Conservation (phyloP, 2,329 filamentous ascomycete genomes). For the Plectosphaerella cucumerina region DNA sequence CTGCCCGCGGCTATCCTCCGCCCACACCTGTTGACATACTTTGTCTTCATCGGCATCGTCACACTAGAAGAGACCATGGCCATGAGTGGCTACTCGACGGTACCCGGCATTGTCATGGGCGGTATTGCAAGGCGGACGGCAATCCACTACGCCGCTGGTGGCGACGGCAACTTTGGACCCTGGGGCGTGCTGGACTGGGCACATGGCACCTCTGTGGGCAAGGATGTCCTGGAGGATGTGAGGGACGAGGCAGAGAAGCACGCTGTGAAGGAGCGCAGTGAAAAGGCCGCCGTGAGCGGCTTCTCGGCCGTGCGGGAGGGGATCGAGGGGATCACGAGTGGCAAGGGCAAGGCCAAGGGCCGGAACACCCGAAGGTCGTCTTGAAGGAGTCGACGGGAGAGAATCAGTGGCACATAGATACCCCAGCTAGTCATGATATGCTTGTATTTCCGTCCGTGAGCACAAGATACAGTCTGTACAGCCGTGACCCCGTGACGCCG, state of each 20-base stretch:
- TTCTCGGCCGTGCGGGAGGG: constrained; percentile 27
- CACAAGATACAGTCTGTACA: too few relatives aligned
- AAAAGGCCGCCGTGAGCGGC: constrained; percentile 26
- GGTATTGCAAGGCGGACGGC: constrained; percentile 41
- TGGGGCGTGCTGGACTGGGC: constrained; percentile 61
- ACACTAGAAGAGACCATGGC: constrained; percentile 64
- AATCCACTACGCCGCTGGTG: constrained; percentile 52
- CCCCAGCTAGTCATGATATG: too few relatives aligned
- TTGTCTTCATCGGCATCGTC: constrained; percentile 58
- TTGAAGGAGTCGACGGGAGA: neutral
- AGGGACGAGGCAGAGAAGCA: constrained; percentile 55
- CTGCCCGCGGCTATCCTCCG: constrained; percentile 61
- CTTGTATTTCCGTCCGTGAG: too few relatives aligned
- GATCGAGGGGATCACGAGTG: constrained; percentile 16
- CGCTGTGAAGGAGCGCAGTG: constrained; percentile 38
- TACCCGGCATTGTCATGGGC: constrained; percentile 50
- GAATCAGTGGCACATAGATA: too few relatives aligned
- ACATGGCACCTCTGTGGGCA: constrained; percentile 50
- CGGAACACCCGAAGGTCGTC: constrained; percentile 9
- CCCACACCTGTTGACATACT: constrained; percentile 69
- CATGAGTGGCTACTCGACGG: constrained; percentile 62
- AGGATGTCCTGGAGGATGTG: constrained; percentile 48
- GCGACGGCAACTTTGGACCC: constrained; percentile 56
- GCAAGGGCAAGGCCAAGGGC: constrained; percentile 17
- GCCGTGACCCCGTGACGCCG: too few relatives aligned